These are phyloP conservation scores for Porphyrellus sp. DNA, from an alignment of 1,284 basidiomycete species.

Conservation along the genomic window DNA sequence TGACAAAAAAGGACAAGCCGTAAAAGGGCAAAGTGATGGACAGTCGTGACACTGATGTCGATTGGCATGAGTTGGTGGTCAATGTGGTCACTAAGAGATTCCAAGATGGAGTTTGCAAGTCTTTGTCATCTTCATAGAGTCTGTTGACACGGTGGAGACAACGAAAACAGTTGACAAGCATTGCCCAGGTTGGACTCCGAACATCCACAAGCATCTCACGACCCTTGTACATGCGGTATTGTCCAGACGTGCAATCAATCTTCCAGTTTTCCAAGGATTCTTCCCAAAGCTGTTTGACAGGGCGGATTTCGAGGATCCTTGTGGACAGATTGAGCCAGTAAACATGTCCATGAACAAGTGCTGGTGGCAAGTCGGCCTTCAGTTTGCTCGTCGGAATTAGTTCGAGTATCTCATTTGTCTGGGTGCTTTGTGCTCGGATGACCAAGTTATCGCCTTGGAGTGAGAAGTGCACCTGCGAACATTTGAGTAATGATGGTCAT, in stretches of 20 bases:
- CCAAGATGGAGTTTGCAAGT: too few species aligned
- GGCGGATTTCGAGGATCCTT: not conserved
- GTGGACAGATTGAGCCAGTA: not conserved
- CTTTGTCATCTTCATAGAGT: too few species aligned
- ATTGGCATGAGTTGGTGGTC: not conserved
- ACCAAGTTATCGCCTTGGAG: not conserved
- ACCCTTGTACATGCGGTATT: not conserved
- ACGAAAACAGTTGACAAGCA: not conserved
- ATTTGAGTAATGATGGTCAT: not conserved
- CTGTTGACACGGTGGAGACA: not conserved
- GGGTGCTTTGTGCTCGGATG: not conserved
- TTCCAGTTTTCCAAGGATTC: not conserved
- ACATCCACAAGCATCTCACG: not conserved
- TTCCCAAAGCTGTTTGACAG: not conserved
- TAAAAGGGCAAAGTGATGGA: not conserved
- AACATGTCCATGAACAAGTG: not conserved
- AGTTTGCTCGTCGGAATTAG: not conserved
- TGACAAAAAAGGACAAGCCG: not conserved
- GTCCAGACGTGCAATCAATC: not conserved
- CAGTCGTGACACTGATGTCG: not conserved
- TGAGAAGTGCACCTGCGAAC: not conserved
- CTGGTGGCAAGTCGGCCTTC: not conserved
- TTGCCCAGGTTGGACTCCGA: not conserved
- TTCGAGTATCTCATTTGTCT: not conserved
- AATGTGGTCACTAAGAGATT: not conserved